Evolutionary conservation across 2,329 filamentous ascomycete species (phyloP), one percentile per base, ranked within the genome.

Genomic region (Sporothrix variecibatus): DNA sequence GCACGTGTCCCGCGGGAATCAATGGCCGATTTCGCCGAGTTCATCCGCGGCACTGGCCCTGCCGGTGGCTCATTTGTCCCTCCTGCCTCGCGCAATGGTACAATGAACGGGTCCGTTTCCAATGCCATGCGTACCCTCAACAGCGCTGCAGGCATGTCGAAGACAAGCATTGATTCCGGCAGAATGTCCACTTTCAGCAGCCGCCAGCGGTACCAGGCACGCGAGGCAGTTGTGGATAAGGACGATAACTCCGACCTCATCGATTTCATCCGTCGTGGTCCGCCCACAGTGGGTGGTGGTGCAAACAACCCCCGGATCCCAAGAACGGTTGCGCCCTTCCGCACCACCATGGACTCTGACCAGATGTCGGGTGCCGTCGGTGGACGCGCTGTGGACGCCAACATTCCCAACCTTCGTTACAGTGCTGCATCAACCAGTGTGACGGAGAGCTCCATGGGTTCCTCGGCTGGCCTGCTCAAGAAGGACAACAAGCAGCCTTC

Each of bases 261-360:
- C 77, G 95, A 98, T 80, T 98, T 99, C 81, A 97, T 99, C 77
- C 91, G 95, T 64, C 91, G 94, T 80, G 95, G 95, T 0, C 94
- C 94, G 2, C 92, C 93, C 0, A 87, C 84, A 75, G n/a, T 12
- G 15, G 38, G 12, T 28, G 71, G 51, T 28, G 81, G 84, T 62
- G 83, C 85, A 46, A 86, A 85, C 60, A 88, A 88, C 76, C 93
- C 90, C 74, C 90, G 93, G 31, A 96, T 97, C 76, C 92, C 94
- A 58, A 91, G 93, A 23, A 89, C 89, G n/a, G 91, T 96, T 15
- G 94, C 94, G 11, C 94, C 94, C 0, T 97, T 97, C 85, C 88
- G 94, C 72, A 91, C 88, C 49, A 95, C 94, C 0, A 92, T 95
- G 87, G 94, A 97, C 81, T 95, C 93, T 12, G 94, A 97, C 78